Evolutionary conservation across 1,284 basidiomycete genomes (phyloP).

Genomic region (Pholiota adiposa): DNA sequence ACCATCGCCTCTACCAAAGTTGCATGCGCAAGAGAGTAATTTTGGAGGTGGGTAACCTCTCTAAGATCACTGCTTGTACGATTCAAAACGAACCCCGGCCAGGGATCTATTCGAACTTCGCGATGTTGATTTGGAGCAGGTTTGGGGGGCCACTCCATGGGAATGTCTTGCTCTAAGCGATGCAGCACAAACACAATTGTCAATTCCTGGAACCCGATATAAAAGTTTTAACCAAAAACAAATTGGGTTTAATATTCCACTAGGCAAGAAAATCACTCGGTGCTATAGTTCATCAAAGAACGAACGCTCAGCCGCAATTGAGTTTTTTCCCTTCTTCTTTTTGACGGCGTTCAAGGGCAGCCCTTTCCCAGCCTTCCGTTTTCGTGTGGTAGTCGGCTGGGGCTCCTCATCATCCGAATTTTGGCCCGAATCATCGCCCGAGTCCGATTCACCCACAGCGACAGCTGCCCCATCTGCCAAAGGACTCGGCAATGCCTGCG

Average conservation of each 20-base stretch:
- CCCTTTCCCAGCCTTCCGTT: conserved; percentile 58
- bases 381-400: conserved; percentile 57
- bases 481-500: conserved; percentile 30
- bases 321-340: conserved; percentile 62
- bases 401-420: conserved; percentile 43
- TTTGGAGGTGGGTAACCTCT: no score
- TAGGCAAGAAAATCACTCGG: background rate
- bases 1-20: no score
- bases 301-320: conserved; percentile 48
- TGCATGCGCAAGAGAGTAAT: no score
- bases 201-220: background rate
- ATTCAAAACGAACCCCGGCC: no score
- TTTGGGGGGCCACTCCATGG: background rate
- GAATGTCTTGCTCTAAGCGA: conserved; percentile 5
- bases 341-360: conserved; percentile 38
- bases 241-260: background rate
- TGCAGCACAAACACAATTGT: background rate
- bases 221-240: background rate
- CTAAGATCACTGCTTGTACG: no score
- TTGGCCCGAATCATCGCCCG: conserved; percentile 35
- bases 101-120: no score
- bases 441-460: conserved; percentile 21
- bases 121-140: no score
- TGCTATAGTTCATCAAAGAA: conserved; percentile 72
- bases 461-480: background rate